Evolutionary conservation across 768 basidiomycete genomes (phyloP).

Genomic region (Boletus rufocinnamomeus): DNA sequence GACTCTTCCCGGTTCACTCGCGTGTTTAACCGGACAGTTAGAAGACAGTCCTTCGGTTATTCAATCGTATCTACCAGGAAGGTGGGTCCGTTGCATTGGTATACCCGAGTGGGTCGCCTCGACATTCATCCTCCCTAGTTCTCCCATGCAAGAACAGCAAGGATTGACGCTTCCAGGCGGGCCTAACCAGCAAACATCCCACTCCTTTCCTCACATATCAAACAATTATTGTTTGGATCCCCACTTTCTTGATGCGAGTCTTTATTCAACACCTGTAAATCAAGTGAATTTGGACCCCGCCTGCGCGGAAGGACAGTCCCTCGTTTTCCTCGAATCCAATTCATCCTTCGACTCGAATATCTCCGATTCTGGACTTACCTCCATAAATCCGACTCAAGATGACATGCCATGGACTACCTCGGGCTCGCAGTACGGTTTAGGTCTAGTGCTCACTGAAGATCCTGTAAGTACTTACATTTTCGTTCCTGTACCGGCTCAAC

Average conservation of each 20-base stretch:
- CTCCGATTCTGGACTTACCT: neutral
- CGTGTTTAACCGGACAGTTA: neutral
- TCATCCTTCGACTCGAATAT: neutral
- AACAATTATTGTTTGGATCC: neutral
- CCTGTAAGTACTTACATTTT: constrained; percentile 2
- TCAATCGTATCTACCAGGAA: neutral
- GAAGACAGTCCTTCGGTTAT: too few relatives aligned
- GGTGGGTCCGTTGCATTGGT: neutral
- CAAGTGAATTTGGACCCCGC: neutral
- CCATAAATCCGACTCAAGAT: neutral
- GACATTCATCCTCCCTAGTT: neutral
- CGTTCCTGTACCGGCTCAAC: neutral
- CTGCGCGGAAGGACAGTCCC: neutral
- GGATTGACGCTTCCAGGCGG: neutral
- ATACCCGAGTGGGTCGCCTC: neutral
- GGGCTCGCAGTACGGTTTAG: neutral
- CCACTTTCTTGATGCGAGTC: neutral
- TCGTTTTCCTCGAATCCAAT: neutral
- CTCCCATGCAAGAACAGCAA: neutral
- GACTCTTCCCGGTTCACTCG: neutral
- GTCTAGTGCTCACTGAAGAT: neutral
- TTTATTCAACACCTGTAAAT: neutral
- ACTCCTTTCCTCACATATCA: neutral
- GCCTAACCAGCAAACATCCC: too few relatives aligned
- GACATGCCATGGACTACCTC: neutral